A percentile compares a stretch with the other conserved stretches of the same genome.
Conservation (phyloP, 2,329 filamentous ascomycete genomes). For the Trichophyton verrucosum region DNA sequence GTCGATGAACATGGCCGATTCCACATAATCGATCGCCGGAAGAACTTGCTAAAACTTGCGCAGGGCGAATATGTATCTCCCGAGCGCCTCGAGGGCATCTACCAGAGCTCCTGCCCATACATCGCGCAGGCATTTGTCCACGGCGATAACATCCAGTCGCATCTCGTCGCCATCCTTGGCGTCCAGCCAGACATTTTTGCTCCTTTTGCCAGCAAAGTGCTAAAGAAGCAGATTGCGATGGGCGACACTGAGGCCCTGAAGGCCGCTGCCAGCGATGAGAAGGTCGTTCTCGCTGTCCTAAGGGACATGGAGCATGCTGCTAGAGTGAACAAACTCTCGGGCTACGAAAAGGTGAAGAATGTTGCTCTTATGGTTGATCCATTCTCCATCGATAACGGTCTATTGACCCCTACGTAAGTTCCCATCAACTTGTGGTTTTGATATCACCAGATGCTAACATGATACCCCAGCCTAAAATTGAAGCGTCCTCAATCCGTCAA, state of each 20-base stretch:
- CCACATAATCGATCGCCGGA: slow-evolving; percentile 88
- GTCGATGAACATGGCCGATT: slow-evolving; percentile 78
- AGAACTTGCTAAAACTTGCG: slow-evolving; percentile 97
- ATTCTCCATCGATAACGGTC: slow-evolving; percentile 84
- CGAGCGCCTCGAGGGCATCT: slow-evolving; percentile 92
- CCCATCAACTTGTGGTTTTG: not conserved
- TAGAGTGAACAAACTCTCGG: slow-evolving; percentile 78
- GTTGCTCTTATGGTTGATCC: slow-evolving; percentile 70
- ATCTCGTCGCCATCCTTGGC: slow-evolving; percentile 75
- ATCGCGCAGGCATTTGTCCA: slow-evolving; percentile 78
- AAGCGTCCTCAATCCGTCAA: slow-evolving; percentile 58
- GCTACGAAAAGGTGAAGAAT: slow-evolving; percentile 71
- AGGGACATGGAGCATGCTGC: slow-evolving; percentile 68
- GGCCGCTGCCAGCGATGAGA: slow-evolving; percentile 53
- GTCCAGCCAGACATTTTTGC: slow-evolving; percentile 77
- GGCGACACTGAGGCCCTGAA: slow-evolving; percentile 56
- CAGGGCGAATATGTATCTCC: slow-evolving; percentile 98
- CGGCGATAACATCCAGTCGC: slow-evolving; percentile 71
- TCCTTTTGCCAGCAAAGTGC: slow-evolving; percentile 61
- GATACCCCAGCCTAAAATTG: slow-evolving; percentile 48
- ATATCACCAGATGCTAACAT: slow-evolving; percentile 3
- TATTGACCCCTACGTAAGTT: slow-evolving; percentile 44
- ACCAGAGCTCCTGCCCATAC: slow-evolving; percentile 66
- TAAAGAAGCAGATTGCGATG: slow-evolving; percentile 53
- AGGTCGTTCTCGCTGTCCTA: slow-evolving; percentile 61